These are phyloP conservation scores for Cyathus pygmaeus DNA, from an alignment of 1,284 basidiomycete species.

Conservation along the genomic window DNA sequence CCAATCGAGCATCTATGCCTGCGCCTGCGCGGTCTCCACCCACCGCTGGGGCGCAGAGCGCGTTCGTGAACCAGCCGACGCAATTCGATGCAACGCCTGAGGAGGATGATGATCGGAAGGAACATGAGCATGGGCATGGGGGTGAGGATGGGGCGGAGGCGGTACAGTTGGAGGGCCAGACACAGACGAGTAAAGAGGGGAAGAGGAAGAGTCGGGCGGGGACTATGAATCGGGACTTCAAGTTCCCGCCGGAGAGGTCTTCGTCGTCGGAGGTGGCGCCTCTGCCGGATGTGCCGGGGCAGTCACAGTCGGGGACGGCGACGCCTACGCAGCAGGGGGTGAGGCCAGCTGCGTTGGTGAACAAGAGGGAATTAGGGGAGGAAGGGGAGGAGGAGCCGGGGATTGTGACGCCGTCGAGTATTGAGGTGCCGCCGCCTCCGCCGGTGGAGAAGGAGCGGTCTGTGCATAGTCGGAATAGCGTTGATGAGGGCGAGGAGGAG, in stretches of 20 bases:
- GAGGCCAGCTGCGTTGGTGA: too few relatives aligned
- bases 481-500: slow-evolving; percentile 72
- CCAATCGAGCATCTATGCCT: slow-evolving; percentile 71
- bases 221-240: slow-evolving; percentile 82
- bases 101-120: slow-evolving; percentile 51
- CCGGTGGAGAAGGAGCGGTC: slow-evolving; percentile 77
- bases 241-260: slow-evolving; percentile 61
- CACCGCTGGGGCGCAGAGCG: slow-evolving; percentile 39
- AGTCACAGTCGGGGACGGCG: slow-evolving; percentile 1
- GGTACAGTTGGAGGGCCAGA: slow-evolving; percentile 17
- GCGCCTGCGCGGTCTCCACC: slow-evolving; percentile 55
- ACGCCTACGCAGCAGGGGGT: slow-evolving; percentile 5
- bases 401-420: slow-evolving; percentile 66
- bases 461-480: slow-evolving; percentile 44
- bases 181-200: slow-evolving; percentile 30
- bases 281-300: background rate
- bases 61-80: slow-evolving; percentile 52
- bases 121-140: slow-evolving; percentile 39
- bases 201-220: slow-evolving; percentile 60
- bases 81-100: slow-evolving; percentile 62
- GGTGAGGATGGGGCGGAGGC: slow-evolving; percentile 12
- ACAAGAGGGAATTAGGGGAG: too few relatives aligned
- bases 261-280: background rate
- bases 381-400: slow-evolving; percentile 21
- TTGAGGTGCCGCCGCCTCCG: slow-evolving; percentile 81